phyloP scores from a whole-genome alignment of 352 stramenopile species.

The Pythium apleroticum region DNA sequence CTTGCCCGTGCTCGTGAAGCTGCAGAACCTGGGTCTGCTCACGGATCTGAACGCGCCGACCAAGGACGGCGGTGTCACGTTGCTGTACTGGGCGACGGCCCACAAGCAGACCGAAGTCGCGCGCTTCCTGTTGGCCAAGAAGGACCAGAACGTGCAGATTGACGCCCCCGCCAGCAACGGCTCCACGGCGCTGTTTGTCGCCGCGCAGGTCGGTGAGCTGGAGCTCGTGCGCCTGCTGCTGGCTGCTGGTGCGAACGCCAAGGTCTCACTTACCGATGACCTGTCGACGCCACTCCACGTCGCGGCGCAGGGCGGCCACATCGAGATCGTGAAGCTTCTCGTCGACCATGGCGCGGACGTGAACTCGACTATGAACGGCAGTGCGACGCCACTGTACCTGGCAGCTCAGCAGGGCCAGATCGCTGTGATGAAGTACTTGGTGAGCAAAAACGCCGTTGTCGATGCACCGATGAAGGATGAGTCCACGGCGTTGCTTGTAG shows the following conservation, averaged over 20 bases:
- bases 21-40: slow-evolving; percentile 26
- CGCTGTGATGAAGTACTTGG: slow-evolving; percentile 26
- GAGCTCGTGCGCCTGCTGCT: slow-evolving; percentile 65
- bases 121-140: slow-evolving; percentile 25
- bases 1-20: slow-evolving; percentile 27
- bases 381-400: slow-evolving; percentile 44
- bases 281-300: slow-evolving; percentile 27
- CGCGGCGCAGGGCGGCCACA: slow-evolving; percentile 20
- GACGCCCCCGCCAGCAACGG: slow-evolving; percentile 29
- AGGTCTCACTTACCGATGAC: slow-evolving; percentile 27
- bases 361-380: slow-evolving; percentile 27
- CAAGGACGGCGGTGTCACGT: slow-evolving; percentile 24
- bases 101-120: slow-evolving; percentile 32
- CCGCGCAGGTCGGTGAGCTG: slow-evolving; percentile 59
- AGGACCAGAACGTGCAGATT: slow-evolving; percentile 12
- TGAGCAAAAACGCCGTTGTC: slow-evolving; percentile 15
- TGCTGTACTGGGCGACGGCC: slow-evolving; percentile 31
- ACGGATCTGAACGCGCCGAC: slow-evolving; percentile 26
- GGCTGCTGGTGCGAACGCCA: slow-evolving; percentile 52
- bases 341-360: slow-evolving; percentile 28
- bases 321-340: slow-evolving; percentile 26
- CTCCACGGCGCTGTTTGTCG: slow-evolving; percentile 44
- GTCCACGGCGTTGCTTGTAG: slow-evolving; percentile 27
- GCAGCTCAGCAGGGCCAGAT: slow-evolving; percentile 30
- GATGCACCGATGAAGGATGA: slow-evolving; percentile 29